Base-by-base conservation (phyloP, 805 yeast genomes). In the Teunomyces gatunensis region DNA sequence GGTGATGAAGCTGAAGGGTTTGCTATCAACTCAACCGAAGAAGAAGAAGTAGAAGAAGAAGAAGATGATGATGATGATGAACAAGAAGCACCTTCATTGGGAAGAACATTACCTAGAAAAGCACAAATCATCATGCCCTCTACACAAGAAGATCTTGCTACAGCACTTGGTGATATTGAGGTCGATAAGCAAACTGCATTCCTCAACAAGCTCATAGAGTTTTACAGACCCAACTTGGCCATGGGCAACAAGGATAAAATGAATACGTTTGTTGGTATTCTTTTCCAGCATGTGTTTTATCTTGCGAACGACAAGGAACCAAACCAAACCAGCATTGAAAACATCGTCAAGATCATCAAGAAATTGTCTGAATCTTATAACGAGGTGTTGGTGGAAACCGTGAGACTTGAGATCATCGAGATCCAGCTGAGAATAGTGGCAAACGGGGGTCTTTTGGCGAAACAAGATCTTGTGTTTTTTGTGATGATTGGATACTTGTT, bases 221-320 rank as follows among this genome's bases (percentile, higher is more conserved):
- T 72, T 0, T 82, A 84, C 64, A 89, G 87, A 52, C 96, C 97
- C 11, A 81, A 84, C 52, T 72, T 87, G 45, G 89, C 87, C 2
- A 79, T 74, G 47, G 97, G 96, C 2, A 90, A 92, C 64, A 89
- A 88, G 60, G 87, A 83, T 50, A 84, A 79, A 57, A 67, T 87
- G 54, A 87, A 84, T 20, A 60, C 54, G 2, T 85, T 91, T 58
- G 77, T 87, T 1, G 74, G 78, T 3, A 78, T 87, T 7, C 55
- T 90, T 11, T 72, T 87, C 51, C 79, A 83, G 53, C 89, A 87
- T 57, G 67, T 81, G 9, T 62, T 87, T 36, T 68, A 74, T 48
- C 59, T 83, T 28, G 66, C 81, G 0, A 75, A 77, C 46, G 55
- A 59, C 3, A 67, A 61, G n/a, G 21, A 40, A 18, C 44, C 32